Conservation (phyloP, 305 asterid species). For the Fraxinus paxiana region DNA sequence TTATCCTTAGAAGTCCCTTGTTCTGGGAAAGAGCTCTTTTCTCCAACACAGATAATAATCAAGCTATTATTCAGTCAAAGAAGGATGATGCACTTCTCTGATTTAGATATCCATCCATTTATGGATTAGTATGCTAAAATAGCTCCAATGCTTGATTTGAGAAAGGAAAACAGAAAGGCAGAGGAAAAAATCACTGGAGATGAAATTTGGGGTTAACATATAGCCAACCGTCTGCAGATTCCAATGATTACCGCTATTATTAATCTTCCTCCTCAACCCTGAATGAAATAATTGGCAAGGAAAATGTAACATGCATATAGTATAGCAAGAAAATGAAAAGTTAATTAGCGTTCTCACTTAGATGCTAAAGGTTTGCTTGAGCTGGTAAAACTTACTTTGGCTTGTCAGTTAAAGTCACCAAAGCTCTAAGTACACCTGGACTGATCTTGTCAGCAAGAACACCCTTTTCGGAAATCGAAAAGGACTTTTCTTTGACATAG, state of each 20-base stretch:
- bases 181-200: background rate
- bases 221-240: slow-evolving; percentile 8
- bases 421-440: slow-evolving; percentile 78
- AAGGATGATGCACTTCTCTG: background rate
- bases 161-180: slow-evolving; percentile 1
- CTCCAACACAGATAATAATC: background rate
- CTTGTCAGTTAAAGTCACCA: slow-evolving; percentile 70
- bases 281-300: slow-evolving; percentile 26
- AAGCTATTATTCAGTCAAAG: background rate
- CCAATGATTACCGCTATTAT: slow-evolving; percentile 15
- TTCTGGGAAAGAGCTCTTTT: background rate
- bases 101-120: background rate
- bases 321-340: background rate
- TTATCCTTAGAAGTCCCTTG: background rate
- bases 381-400: slow-evolving; percentile 41
- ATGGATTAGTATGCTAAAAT: background rate
- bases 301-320: slow-evolving; percentile 4
- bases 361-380: slow-evolving; percentile 18
- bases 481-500: slow-evolving; percentile 72
- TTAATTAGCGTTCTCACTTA: background rate
- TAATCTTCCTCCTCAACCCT: slow-evolving; percentile 43
- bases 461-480: slow-evolving; percentile 65
- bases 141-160: background rate
- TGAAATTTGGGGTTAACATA: slow-evolving; percentile 11
- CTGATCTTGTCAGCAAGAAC: slow-evolving; percentile 72